Percentiles rank a stretch among this genome's conserved stretches.
These are phyloP conservation scores for Candida cerambycidarum DNA, from an alignment of 805 yeast genomes.

Conservation along the genomic window DNA sequence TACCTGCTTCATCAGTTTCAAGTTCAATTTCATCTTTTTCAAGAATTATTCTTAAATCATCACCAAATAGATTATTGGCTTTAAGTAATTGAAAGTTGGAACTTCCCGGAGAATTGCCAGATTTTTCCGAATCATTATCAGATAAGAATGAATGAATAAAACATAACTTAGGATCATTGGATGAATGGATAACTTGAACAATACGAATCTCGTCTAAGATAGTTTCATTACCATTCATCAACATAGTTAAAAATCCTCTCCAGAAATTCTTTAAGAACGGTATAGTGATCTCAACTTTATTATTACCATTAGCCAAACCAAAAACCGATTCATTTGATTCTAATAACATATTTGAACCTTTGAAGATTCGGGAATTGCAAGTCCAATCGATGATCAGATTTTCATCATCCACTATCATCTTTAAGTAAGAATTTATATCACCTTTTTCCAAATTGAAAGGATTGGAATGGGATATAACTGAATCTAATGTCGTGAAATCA, in stretches of 20 bases:
- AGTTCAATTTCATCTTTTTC: constrained; percentile 12
- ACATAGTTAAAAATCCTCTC: constrained; percentile 37
- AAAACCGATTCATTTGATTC: constrained; percentile 28
- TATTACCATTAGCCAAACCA: constrained; percentile 25
- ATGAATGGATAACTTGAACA: constrained; percentile 29
- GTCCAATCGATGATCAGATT: constrained; percentile 26
- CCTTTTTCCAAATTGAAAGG: constrained; percentile 22
- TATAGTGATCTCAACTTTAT: constrained; percentile 25
- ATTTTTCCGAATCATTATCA: background rate
- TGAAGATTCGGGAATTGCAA: constrained; percentile 26
- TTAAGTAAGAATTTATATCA: constrained; percentile 24
- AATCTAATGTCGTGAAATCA: constrained; percentile 12
- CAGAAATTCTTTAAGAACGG: constrained; percentile 41
- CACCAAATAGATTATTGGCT: constrained; percentile 13
- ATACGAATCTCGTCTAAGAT: constrained; percentile 20
- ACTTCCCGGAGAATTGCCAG: constrained; percentile 4
- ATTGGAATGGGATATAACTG: constrained; percentile 14
- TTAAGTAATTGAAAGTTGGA: constrained; percentile 14
- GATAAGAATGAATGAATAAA: constrained; percentile 24
- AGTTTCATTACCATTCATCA: constrained; percentile 30
- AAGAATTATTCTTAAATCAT: constrained; percentile 14
- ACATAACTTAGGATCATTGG: constrained; percentile 16
- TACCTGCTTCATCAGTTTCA: background rate
- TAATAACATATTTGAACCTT: constrained; percentile 20
- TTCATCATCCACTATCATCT: constrained; percentile 16